A percentile compares a stretch with the other conserved stretches of the same genome.
These are phyloP conservation scores for Medakamo hakoo DNA, from an alignment of 139 green algal genomes.

Conservation along the genomic window DNA sequence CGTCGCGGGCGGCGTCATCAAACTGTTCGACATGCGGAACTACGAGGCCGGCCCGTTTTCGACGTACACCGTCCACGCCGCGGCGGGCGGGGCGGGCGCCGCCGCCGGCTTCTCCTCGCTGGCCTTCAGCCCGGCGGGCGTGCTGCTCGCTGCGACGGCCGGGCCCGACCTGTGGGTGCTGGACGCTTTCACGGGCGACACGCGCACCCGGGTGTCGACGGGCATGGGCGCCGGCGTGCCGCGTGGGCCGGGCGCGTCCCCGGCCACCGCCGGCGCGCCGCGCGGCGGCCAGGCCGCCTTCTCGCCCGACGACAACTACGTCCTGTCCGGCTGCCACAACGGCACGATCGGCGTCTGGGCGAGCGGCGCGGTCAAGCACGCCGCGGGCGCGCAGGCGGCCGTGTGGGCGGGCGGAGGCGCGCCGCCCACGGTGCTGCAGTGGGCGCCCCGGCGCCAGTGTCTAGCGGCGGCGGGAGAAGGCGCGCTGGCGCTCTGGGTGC, in stretches of 20 bases:
- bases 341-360: conserved; percentile 42
- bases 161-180: not conserved
- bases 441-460: not conserved
- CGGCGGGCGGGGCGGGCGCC: conserved; percentile 25
- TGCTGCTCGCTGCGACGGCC: conserved; percentile 3
- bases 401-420: not conserved
- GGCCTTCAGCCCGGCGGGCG: conserved; percentile 65
- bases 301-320: conserved; percentile 57
- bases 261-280: conserved; percentile 20
- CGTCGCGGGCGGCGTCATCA: conserved; percentile 48
- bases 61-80: conserved; percentile 57
- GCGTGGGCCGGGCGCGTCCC: conserved; percentile 21
- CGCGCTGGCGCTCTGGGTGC: not conserved
- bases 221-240: too few species aligned
- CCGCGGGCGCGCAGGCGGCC: too few species aligned
- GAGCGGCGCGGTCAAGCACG: too few species aligned
- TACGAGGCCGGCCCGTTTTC: conserved; percentile 74
- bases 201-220: not conserved
- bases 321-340: conserved; percentile 59
- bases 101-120: conserved; percentile 37
- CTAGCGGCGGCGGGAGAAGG: not conserved
- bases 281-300: conserved; percentile 57
- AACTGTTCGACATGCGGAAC: conserved; percentile 68
- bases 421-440: not conserved
- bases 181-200: not conserved